Evolutionary conservation across 2,329 filamentous ascomycete genomes (phyloP).

Genomic region (Sarocladiaceae sp.): DNA sequence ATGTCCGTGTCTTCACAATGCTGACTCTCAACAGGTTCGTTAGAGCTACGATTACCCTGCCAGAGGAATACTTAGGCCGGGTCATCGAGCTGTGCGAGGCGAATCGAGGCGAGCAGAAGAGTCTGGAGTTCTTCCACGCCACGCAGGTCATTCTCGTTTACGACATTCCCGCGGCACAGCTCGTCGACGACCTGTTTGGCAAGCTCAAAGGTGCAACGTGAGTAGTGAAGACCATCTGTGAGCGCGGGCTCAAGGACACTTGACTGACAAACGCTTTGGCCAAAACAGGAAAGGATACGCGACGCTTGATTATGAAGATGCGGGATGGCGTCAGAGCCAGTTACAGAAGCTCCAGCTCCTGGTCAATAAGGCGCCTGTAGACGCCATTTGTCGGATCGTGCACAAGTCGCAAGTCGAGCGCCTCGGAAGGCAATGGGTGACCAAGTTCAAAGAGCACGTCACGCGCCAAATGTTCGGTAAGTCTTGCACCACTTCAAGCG

Average conservation of each 20-base stretch:
- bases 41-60: constrained; percentile 77
- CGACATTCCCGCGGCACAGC: constrained; percentile 75
- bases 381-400: constrained; percentile 87
- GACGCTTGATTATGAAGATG: constrained; percentile 93
- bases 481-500: constrained; percentile 12
- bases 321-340: constrained; percentile 73
- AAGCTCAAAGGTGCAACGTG: constrained; percentile 83
- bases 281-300: constrained; percentile 72
- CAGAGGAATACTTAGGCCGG: constrained; percentile 87
- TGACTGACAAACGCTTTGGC: background rate
- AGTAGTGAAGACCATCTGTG: constrained; percentile 17
- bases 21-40: constrained; percentile 63
- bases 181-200: constrained; percentile 96
- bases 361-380: constrained; percentile 88
- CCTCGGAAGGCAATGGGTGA: constrained; percentile 81
- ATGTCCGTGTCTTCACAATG: too few relatives aligned
- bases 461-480: constrained; percentile 83
- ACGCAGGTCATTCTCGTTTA: constrained; percentile 95
- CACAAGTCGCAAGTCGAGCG: constrained; percentile 76
- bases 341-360: constrained; percentile 87
- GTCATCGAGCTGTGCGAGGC: constrained; percentile 92
- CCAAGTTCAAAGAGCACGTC: constrained; percentile 95
- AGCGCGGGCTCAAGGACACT: too few relatives aligned
- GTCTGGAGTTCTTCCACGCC: constrained; percentile 83
- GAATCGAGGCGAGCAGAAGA: constrained; percentile 81